Base-by-base conservation (phyloP, 257 asterid genomes). In the Primulina huaijiensis region DNA sequence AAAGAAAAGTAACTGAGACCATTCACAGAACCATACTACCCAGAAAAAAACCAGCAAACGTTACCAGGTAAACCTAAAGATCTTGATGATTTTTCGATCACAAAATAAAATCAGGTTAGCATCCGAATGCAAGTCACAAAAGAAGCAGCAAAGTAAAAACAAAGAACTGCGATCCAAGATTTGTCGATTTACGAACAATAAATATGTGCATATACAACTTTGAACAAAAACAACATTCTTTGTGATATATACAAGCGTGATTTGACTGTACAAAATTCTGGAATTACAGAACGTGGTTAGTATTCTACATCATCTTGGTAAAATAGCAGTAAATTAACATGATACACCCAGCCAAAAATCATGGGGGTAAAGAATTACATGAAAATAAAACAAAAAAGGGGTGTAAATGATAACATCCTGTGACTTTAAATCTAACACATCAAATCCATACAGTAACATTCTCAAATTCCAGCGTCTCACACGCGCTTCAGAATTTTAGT, bases 401-500 rank as follows among this genome's bases (percentile, higher is more conserved):
- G 34, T 30, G 73, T 50, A 73, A 70, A 53, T 53, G 40, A 74
- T 55, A 75, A 43, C 81, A 80, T 62, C 85, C 82, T 66, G 78
- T 31, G 64, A 59, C 74, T 68, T 77, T 38, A 4, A 81, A 82
- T 69, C 84, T 86, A 85, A 71, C 74, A 87, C 89, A 84, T 73
- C 79, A 80, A 67, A 79, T 76, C 72, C 77, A 77, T 75, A 78
- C 67, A 77, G 67, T 52, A 79, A 72, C 73, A 69, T 63, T 75
- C 79, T 58, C 70, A 74, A 75, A 78, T 31, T 80, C 77, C 83
- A 76, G 74, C 59, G 66, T 78, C 78, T 76, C 78, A 81, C 76
- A 85, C 83, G 80, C 76, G 82, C 83, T 81, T 70, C 81, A 82
- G 73, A 74, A 80, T 20, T 72, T 75, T 68, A 65, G 82, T 69